Conservation (phyloP, 768 basidiomycete genomes). For the Podaxis mareebaensis region DNA sequence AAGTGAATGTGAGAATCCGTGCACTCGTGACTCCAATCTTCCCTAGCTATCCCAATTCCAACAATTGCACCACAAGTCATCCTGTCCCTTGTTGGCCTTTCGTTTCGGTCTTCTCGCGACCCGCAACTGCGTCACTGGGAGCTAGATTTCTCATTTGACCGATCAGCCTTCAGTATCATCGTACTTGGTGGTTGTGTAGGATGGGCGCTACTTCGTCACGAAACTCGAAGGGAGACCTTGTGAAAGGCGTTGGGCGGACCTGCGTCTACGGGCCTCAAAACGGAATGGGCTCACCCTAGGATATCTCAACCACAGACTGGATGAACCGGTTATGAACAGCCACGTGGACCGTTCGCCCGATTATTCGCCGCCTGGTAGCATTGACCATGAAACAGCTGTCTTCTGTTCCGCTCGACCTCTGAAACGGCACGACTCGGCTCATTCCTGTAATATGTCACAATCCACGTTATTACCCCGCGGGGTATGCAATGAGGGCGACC, state of each 20-base stretch:
- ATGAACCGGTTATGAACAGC: slow-evolving; percentile 13
- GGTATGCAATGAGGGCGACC: slow-evolving; percentile 46
- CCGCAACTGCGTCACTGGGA: neutral
- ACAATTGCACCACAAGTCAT: too few relatives aligned
- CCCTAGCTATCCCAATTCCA: too few relatives aligned
- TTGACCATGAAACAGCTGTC: slow-evolving; percentile 10
- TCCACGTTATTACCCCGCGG: slow-evolving; percentile 28
- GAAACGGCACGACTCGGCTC: slow-evolving; percentile 25
- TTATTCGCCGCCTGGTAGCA: neutral
- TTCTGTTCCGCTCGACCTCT: slow-evolving; percentile 24
- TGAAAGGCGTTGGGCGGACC: slow-evolving; percentile 47
- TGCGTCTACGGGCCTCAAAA: slow-evolving; percentile 51
- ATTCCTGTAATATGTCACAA: slow-evolving; percentile 9
- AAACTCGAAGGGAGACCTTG: slow-evolving; percentile 54
- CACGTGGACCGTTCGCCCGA: neutral
- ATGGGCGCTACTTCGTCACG: too few relatives aligned
- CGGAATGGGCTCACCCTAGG: slow-evolving; percentile 35
- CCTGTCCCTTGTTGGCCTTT: too few relatives aligned
- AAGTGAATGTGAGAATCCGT: neutral
- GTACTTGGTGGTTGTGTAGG: neutral
- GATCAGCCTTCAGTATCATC: neutral
- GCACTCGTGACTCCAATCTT: neutral
- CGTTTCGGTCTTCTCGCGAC: too few relatives aligned
- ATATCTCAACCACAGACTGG: too few relatives aligned
- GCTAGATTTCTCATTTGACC: neutral